phyloP scores from a whole-genome alignment of 176 grass and related monocot species.

The Bonia amplexicaulis region DNA sequence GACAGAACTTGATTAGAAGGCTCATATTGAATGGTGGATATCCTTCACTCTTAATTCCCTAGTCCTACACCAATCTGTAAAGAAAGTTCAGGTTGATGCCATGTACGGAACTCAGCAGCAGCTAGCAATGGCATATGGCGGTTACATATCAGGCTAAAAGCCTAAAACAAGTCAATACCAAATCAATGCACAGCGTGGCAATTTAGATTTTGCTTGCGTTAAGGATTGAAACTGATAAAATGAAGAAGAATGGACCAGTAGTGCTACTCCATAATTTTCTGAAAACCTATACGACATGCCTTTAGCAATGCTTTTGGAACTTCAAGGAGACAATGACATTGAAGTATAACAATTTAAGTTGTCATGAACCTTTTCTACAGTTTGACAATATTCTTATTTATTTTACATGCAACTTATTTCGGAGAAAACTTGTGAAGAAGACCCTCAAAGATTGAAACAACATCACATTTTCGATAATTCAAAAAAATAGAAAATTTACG shows the following conservation, averaged over 20 bases:
- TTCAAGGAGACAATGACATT: not conserved
- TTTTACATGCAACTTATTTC: not conserved
- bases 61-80: slow-evolving; percentile 23
- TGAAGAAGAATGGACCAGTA: not conserved
- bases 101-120: not conserved
- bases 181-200: slow-evolving; percentile 7
- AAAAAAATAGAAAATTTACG: slow-evolving; percentile 6
- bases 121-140: not conserved
- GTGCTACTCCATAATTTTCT: not conserved
- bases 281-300: not conserved
- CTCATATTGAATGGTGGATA: slow-evolving; percentile 48
- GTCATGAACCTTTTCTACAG: not conserved
- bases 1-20: slow-evolving; percentile 47
- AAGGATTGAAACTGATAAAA: not conserved
- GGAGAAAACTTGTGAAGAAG: not conserved
- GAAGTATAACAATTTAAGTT: not conserved
- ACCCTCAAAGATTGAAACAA: not conserved
- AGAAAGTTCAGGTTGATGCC: not conserved
- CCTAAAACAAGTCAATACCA: not conserved
- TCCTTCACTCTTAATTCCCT: slow-evolving; percentile 60
- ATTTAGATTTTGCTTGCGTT: not conserved
- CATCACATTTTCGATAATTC: not conserved
- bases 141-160: not conserved
- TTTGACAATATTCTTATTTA: slow-evolving; percentile 9
- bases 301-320: not conserved